phyloP scores from a whole-genome alignment of 1,139 yeast genomes.

The Chernovozyma aurita region DNA sequence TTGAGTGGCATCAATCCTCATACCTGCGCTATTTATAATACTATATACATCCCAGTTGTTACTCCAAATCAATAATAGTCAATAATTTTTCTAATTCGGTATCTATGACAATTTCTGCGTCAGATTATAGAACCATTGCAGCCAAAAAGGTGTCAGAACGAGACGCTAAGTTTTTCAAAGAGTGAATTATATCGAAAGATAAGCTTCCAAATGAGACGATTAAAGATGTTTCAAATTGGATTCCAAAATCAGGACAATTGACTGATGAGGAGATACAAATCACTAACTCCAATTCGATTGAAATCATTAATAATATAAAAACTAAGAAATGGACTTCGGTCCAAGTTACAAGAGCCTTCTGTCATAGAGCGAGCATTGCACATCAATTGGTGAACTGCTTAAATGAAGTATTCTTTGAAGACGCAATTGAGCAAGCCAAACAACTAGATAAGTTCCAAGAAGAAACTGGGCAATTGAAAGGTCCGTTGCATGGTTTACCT shows the following conservation, averaged over 20 bases:
- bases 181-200: slow-evolving; percentile 36
- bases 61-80: too few species aligned
- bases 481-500: slow-evolving; percentile 38
- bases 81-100: too few species aligned
- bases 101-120: slow-evolving; percentile 2
- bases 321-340: slow-evolving; percentile 21
- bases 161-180: slow-evolving; percentile 29
- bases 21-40: too few species aligned
- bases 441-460: slow-evolving; percentile 25
- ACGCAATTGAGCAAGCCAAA: slow-evolving; percentile 24
- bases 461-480: slow-evolving; percentile 20
- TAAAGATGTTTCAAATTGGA: slow-evolving; percentile 35
- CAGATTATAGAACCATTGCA: slow-evolving; percentile 28
- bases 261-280: slow-evolving; percentile 27
- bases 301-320: slow-evolving; percentile 31
- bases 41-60: too few species aligned
- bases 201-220: slow-evolving; percentile 23
- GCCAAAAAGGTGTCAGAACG: slow-evolving; percentile 29
- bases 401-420: slow-evolving; percentile 32
- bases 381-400: slow-evolving; percentile 42
- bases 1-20: too few species aligned
- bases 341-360: slow-evolving; percentile 23
- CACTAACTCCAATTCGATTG: slow-evolving; percentile 31
- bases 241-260: slow-evolving; percentile 22
- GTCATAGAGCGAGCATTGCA: slow-evolving; percentile 41